These are phyloP conservation scores for Fagopyrum tataricum DNA, from an alignment of 148 eudicot genomes.

Conservation along the genomic window DNA sequence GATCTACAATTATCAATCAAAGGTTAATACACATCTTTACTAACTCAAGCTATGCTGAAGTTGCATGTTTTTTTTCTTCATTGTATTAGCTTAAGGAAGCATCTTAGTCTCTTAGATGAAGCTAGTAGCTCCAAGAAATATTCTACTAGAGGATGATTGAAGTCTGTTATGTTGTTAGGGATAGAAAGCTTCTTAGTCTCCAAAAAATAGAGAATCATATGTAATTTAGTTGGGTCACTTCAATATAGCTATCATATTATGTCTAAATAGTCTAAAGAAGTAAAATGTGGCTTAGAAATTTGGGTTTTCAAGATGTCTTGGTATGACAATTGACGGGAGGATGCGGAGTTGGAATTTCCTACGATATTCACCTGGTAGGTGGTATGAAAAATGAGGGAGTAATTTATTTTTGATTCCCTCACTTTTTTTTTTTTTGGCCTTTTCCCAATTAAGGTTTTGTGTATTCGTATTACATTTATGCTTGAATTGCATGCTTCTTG, in stretches of 20 bases:
- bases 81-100: not conserved
- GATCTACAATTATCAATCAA: conserved; percentile 68
- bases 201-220: not conserved
- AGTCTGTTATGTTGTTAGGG: not conserved
- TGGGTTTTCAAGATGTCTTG: not conserved
- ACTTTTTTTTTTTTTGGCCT: not conserved
- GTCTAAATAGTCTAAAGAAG: not conserved
- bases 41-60: not conserved
- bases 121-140: not conserved
- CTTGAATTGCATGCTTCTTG: not conserved
- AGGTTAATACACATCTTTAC: conserved; percentile 43
- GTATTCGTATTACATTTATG: not conserved
- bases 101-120: not conserved
- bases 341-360: not conserved
- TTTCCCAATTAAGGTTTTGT: not conserved
- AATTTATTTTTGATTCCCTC: not conserved
- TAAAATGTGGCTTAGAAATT: not conserved
- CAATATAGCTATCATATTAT: not conserved
- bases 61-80: not conserved
- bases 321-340: not conserved
- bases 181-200: not conserved
- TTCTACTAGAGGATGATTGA: not conserved
- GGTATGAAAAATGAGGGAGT: not conserved
- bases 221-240: not conserved
- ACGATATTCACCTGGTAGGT: not conserved